Evolutionary conservation across 495 filamentous ascomycete genomes (phyloP).

Genomic region (Ramalina intermedia): DNA sequence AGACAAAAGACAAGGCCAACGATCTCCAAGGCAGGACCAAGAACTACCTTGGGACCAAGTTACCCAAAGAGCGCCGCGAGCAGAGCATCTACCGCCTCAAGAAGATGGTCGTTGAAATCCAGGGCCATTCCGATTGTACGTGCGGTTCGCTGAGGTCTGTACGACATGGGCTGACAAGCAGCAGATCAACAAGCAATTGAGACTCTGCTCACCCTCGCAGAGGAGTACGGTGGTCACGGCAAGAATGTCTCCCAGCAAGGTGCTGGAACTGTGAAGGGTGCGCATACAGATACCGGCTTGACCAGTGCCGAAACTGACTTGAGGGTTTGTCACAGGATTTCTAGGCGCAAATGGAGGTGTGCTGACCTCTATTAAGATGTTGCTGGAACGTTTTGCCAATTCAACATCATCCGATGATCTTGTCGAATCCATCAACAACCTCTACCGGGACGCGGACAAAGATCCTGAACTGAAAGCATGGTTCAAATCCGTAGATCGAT

Average conservation of each 20-base stretch:
- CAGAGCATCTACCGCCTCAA: conserved; percentile 87
- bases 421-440: conserved; percentile 68
- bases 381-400: conserved; percentile 94
- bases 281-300: conserved; percentile 44
- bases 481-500: conserved; percentile 68
- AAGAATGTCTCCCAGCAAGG: conserved; percentile 48
- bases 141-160: neutral
- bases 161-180: conserved; percentile 8
- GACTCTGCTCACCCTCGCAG: conserved; percentile 68
- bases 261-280: conserved; percentile 52
- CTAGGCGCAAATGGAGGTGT: conserved; percentile 16
- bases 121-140: conserved; percentile 79
- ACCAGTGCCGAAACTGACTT: conserved; percentile 63
- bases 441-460: conserved; percentile 82
- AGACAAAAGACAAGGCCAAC: conserved; percentile 41
- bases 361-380: conserved; percentile 46
- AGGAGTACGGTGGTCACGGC: conserved; percentile 69
- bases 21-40: conserved; percentile 42
- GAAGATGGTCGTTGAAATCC: conserved; percentile 95
- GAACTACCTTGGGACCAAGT: conserved; percentile 65
- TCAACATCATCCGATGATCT: conserved; percentile 77
- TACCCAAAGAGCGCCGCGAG: conserved; percentile 87
- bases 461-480: conserved; percentile 80
- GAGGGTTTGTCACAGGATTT: conserved; percentile 40
- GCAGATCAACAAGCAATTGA: conserved; percentile 72